A percentile compares a stretch with the other conserved stretches of the same genome.
Evolutionary conservation across 495 filamentous ascomycete genomes (phyloP).

Genomic region (Podospora anserina): DNA sequence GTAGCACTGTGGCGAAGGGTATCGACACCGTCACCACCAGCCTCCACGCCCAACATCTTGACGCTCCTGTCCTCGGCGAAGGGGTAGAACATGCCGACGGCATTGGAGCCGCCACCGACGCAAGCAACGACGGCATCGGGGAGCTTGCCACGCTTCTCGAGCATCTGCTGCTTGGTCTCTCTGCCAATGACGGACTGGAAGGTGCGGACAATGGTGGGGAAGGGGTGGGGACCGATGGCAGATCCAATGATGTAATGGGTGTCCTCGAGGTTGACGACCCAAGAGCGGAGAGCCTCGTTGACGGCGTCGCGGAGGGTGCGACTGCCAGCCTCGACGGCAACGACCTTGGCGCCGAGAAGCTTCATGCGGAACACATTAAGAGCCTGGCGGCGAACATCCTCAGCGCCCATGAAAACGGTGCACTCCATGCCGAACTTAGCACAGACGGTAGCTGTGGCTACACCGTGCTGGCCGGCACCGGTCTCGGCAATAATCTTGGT

Average conservation of each 20-base stretch:
- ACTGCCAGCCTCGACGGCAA: constrained; percentile 82
- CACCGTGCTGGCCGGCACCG: constrained; percentile 94
- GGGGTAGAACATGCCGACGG: constrained; percentile 93
- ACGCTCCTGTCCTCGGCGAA: constrained; percentile 83
- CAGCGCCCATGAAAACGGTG: constrained; percentile 92
- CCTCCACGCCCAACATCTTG: constrained; percentile 89
- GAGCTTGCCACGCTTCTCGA: constrained; percentile 73
- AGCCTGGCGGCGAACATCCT: constrained; percentile 89
- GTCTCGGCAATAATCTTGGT: constrained; percentile 94
- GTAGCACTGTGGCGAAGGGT: constrained; percentile 87
- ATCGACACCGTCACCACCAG: constrained; percentile 92
- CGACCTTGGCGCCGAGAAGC: constrained; percentile 83
- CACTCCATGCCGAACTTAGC: constrained; percentile 96
- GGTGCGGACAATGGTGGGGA: constrained; percentile 92
- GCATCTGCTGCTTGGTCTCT: constrained; percentile 89
- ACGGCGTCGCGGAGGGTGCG: constrained; percentile 89
- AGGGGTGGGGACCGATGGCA: constrained; percentile 91
- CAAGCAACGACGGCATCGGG: constrained; percentile 96
- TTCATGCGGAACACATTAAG: constrained; percentile 97
- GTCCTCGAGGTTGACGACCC: constrained; percentile 81
- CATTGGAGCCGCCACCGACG: constrained; percentile 90
- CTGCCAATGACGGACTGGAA: constrained; percentile 92
- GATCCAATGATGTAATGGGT: constrained; percentile 97
- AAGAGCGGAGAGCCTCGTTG: constrained; percentile 87
- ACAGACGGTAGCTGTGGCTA: constrained; percentile 92